Evolutionary conservation across 495 filamentous ascomycete genomes (phyloP), one percentile per base, ranked within the genome.

Genomic region (Penicillium ochrochloron): DNA sequence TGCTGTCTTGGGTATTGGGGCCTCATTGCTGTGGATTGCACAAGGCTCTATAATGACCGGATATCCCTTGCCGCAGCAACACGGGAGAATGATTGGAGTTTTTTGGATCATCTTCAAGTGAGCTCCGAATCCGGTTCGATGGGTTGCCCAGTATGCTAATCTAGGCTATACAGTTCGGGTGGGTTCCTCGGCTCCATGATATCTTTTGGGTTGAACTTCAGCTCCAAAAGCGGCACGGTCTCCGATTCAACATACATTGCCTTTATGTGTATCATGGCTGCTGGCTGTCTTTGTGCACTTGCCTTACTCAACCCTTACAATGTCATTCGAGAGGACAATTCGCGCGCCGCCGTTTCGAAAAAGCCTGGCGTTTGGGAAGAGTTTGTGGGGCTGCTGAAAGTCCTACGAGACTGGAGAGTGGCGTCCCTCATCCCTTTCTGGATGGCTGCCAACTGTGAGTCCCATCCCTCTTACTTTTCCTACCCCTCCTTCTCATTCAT

Each of bases 71-170:
- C 58, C 58, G 12, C 58, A 60, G 7, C 58, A 60, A 5, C 58
- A 60, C 14, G 58, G 58, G 15, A 37, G 58, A 23, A 60, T 60
- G 58, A 60, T 60, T 27, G 58, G 58, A 17, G 27, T 60, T 3
- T 60, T 60, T n/a, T 52, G 58, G 58, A 52, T 60, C 27, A 60
- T 60, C 9, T 60, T 60, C 46, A 60, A 60, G 58, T 60, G 19
- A 33, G 57, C 50, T 12, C 8, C 6, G 15, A 19, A 19, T 6
- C 6, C 7, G 17, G 12, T 15, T n/a, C 4, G 41, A 19, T 19
- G 41, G 17, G 25, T 44, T 19, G 17, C 41, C n/a, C 41, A 44
- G 3, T 0, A 14, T 14, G 48, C 12, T 25, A 31, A 52, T 29
- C 6, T 12, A 3, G 3, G 27, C 23, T 52, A 29, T 29, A 52